Evolutionary conservation across 2,329 filamentous ascomycete genomes (phyloP).

Genomic region (Verticillium tricorpus): DNA sequence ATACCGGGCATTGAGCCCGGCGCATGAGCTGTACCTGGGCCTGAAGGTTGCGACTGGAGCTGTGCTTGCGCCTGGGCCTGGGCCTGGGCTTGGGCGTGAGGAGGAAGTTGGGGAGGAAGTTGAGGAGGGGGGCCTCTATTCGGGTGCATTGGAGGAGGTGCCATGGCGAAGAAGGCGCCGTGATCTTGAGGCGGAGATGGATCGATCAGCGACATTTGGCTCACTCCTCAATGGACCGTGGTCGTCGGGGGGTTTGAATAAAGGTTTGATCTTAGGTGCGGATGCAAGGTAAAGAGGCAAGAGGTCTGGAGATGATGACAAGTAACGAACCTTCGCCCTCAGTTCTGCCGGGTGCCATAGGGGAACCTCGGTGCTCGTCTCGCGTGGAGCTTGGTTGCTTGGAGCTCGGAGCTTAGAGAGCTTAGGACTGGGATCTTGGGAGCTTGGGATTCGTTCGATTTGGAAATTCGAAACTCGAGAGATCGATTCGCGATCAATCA

Average conservation of each 20-base stretch:
- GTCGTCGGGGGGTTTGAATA: neutral
- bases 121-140: neutral
- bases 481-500: neutral
- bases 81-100: neutral
- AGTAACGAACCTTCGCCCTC: conserved; percentile 4
- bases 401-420: neutral
- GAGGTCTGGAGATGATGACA: neutral
- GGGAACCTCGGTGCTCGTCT: neutral
- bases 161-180: conserved; percentile 3
- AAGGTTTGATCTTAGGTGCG: neutral
- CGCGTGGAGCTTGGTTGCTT: neutral
- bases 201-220: neutral
- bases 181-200: conserved; percentile 1
- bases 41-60: neutral
- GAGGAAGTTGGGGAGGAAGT: neutral
- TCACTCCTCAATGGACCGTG: neutral
- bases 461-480: neutral
- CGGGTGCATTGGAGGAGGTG: conserved; percentile 2
- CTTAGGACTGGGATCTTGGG: neutral
- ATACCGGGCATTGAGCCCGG: neutral
- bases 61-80: neutral
- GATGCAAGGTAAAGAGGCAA: neutral
- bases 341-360: conserved; percentile 2
- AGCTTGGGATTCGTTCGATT: neutral
- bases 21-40: neutral